phyloP scores from a whole-genome alignment of 345 rosid species.

The Linum lewisii region DNA sequence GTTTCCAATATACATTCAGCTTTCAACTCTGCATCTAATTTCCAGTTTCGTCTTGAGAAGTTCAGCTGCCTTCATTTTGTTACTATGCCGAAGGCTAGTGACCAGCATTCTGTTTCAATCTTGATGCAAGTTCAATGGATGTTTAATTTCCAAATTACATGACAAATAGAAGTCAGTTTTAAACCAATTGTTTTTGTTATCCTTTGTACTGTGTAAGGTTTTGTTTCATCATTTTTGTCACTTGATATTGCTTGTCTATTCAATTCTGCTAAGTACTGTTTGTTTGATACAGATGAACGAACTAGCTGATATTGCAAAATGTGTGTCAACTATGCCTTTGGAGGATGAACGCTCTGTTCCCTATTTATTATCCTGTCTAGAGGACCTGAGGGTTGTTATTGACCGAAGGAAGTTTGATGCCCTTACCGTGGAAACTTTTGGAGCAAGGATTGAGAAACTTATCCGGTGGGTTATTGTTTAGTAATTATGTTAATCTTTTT shows the following conservation, averaged over 20 bases:
- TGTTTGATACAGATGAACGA: constrained; percentile 68
- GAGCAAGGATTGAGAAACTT: constrained; percentile 85
- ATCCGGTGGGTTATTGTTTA: constrained; percentile 46
- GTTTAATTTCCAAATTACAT: background rate
- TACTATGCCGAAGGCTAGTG: background rate
- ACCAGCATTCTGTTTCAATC: background rate
- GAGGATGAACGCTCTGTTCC: constrained; percentile 67
- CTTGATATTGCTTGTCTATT: background rate
- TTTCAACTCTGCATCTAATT: too few relatives aligned
- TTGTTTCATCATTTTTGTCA: too few relatives aligned
- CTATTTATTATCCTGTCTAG: constrained; percentile 69
- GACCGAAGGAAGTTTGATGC: constrained; percentile 92
- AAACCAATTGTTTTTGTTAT: background rate
- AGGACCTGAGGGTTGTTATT: constrained; percentile 66
- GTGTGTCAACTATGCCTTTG: constrained; percentile 70
- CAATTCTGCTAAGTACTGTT: constrained; percentile 13
- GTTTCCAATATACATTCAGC: too few relatives aligned
- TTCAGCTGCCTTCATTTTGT: background rate
- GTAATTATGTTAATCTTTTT: background rate
- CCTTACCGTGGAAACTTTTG: constrained; percentile 93
- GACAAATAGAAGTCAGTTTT: background rate
- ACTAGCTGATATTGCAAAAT: constrained; percentile 95
- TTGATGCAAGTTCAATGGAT: background rate
- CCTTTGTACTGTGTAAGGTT: background rate
- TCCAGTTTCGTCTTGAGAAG: background rate